Base-by-base conservation (phyloP, 495 filamentous ascomycete species). In the Chaetomium tenue region DNA sequence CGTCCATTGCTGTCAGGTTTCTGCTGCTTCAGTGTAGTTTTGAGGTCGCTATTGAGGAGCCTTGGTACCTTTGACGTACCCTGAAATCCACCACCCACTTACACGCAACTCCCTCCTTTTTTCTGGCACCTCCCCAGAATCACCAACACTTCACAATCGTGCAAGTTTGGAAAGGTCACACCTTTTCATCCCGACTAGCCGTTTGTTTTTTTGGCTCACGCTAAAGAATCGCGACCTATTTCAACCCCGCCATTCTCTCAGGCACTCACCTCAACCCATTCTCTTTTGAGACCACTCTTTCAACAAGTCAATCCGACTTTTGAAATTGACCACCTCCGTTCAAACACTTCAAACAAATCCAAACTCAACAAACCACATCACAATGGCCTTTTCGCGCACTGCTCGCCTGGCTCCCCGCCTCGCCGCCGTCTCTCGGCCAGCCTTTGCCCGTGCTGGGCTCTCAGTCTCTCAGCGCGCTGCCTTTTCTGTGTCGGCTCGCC, bases 381-480 rank as follows among this genome's bases (percentile, higher is more conserved):
- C 56, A 77, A 81, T 81, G 80, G 78, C 77, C 62, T 65, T 70
- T 39, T 71, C 71, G 39, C 78, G 78, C 54, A 69, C 74, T 64
- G 65, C 73, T 57, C 74, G 74, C 66, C 44, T 75, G 70, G 74
- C 71, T 13, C 55, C 67, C 25, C 69, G 70, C 74, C 66, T 73
- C 69, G 57, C 73, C 46, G 73, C 71, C 42, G 64, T 77, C 62
- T 70, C 75, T 8, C 72, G 76, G n/a, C 64, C 75, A 22, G 68
- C 69, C 54, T 48, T 63, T 63, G 48, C 61, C 54, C 67, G 64
- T 26, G 25, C 64, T 4, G 62, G 58, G 16, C 37, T 61, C 33
- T 63, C 70, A 2, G 58, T 65, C 22, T 56, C 67, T 18, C 73
- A 74, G 53, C 72, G 77, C 48, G 74, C 77, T 58, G 71, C 75